phyloP scores from a whole-genome alignment of 202 grass and related monocot genomes.

The Digitaria exilis region DNA sequence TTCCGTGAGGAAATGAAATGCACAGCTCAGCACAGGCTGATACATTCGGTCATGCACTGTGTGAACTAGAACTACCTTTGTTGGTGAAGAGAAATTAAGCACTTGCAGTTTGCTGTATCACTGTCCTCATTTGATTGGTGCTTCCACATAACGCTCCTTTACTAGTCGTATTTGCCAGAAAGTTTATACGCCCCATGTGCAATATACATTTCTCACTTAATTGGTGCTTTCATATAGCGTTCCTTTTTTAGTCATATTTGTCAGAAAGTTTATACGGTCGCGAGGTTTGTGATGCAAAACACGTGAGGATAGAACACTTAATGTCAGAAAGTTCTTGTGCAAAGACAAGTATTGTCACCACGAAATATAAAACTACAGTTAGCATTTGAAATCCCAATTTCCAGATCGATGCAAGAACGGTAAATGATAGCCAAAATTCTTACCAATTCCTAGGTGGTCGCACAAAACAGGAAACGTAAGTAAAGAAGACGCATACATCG shows the following conservation, averaged over 20 bases:
- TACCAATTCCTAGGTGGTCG: neutral
- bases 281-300: neutral
- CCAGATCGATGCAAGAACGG: neutral
- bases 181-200: too few relatives aligned
- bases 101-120: neutral
- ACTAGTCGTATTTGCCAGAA: too few relatives aligned
- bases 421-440: neutral
- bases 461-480: neutral
- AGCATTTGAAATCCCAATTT: neutral
- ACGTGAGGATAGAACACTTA: neutral
- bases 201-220: neutral
- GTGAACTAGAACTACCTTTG: neutral
- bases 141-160: too few relatives aligned
- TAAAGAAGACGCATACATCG: neutral
- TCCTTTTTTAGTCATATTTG: neutral
- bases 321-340: neutral
- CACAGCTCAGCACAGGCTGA: neutral
- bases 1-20: conserved; percentile 12
- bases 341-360: too few relatives aligned
- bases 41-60: neutral
- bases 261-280: neutral
- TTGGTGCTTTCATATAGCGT: neutral
- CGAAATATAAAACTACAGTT: too few relatives aligned
- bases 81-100: conserved; percentile 2
- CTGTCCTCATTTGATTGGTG: too few relatives aligned